A percentile compares a stretch with the other conserved stretches of the same genome.
phyloP scores from a whole-genome alignment of 768 basidiomycete species.

The Pleurotus sapidus region DNA sequence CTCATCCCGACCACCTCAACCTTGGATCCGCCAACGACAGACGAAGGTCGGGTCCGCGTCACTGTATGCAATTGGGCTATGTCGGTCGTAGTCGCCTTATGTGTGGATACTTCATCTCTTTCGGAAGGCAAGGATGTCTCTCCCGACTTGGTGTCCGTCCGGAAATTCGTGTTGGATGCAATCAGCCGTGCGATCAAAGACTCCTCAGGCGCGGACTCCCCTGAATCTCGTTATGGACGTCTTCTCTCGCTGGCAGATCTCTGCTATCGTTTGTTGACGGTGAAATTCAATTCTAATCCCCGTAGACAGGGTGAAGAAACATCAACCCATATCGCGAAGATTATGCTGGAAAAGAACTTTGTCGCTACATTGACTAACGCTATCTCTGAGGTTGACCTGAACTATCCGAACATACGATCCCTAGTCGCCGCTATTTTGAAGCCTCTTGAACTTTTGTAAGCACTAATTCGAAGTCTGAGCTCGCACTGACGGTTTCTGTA shows the following conservation, averaged over 20 bases:
- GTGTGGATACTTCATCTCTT: slow-evolving; percentile 68
- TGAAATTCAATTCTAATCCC: slow-evolving; percentile 60
- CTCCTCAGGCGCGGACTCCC: slow-evolving; percentile 47
- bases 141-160: slow-evolving; percentile 79
- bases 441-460: slow-evolving; percentile 88
- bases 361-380: slow-evolving; percentile 86
- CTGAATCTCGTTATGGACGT: slow-evolving; percentile 83
- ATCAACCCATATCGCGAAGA: slow-evolving; percentile 91
- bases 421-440: slow-evolving; percentile 86
- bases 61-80: slow-evolving; percentile 82
- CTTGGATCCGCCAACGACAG: slow-evolving; percentile 58
- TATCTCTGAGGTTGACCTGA: slow-evolving; percentile 90
- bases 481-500: slow-evolving; percentile 27
- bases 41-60: slow-evolving; percentile 52
- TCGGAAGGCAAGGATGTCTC: slow-evolving; percentile 76
- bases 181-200: slow-evolving; percentile 89
- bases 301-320: slow-evolving; percentile 64
- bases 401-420: slow-evolving; percentile 87
- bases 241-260: slow-evolving; percentile 85
- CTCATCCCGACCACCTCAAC: slow-evolving; percentile 70
- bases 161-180: slow-evolving; percentile 89
- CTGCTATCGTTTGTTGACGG: slow-evolving; percentile 82
- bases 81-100: slow-evolving; percentile 90
- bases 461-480: slow-evolving; percentile 3
- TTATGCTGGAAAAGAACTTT: slow-evolving; percentile 98